Evolutionary conservation across 1,139 yeast species (phyloP).

Genomic region (Arxiozyma heterogenica): DNA sequence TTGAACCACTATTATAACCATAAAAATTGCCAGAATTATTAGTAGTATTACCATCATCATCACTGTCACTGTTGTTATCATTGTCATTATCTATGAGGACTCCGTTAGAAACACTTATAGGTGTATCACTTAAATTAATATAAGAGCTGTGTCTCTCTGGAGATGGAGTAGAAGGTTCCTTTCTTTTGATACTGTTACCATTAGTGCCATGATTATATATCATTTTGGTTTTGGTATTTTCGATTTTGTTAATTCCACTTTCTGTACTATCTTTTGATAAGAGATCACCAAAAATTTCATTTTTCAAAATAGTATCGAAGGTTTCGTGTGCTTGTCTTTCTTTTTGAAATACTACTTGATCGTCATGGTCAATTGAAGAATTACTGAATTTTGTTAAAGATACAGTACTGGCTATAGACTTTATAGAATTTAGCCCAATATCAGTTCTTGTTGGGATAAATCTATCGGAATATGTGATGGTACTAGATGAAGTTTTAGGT

Average conservation of each 20-base stretch:
- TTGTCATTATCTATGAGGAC: not conserved
- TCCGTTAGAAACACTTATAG: not conserved
- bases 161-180: constrained; percentile 7
- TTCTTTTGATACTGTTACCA: not conserved
- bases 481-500: constrained; percentile 18
- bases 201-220: not conserved
- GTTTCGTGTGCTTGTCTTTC: constrained; percentile 82
- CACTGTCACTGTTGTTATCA: not conserved
- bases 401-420: constrained; percentile 51
- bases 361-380: constrained; percentile 31
- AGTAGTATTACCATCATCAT: not conserved
- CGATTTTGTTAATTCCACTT: constrained; percentile 25
- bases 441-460: constrained; percentile 83
- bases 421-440: constrained; percentile 77
- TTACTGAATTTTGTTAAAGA: constrained; percentile 22
- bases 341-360: constrained; percentile 57
- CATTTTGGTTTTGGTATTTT: constrained; percentile 16
- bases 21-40: not conserved
- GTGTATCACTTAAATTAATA: not conserved
- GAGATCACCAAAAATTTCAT: constrained; percentile 85
- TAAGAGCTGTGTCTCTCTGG: constrained; percentile 5
- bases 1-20: constrained; percentile 8
- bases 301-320: constrained; percentile 74
- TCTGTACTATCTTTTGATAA: constrained; percentile 32
- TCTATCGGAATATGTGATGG: constrained; percentile 55